Base-by-base conservation (phyloP, 495 filamentous ascomycete genomes). In the Trichoderma reesei region DNA sequence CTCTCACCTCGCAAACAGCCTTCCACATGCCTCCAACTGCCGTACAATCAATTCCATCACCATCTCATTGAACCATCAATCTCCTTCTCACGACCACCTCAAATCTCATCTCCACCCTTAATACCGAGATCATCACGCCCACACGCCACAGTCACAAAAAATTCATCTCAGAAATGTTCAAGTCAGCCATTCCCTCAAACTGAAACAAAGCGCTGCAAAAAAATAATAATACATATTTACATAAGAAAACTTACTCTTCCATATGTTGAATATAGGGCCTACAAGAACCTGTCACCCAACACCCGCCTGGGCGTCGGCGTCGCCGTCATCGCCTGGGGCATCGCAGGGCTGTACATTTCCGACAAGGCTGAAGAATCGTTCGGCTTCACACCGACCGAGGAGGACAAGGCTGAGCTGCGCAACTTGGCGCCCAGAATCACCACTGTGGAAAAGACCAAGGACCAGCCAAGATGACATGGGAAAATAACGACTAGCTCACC, bases 321-420 rank as follows among this genome's bases (percentile, higher is more conserved):
- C n/a, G 74, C 72, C 60, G 65, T 81, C 54, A 48, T 80, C 26
- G 67, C 69, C 48, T 81, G 79, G 79, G 78, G 79, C 18, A 56
- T 68, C 46, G 66, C 75, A 42, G 79, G 79, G 13, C 72, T 78
- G 41, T 69, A 74, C 18, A 51, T 79, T 10, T 68, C 70, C 37
- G 76, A 78, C 68, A 72, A 70, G 63, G 68, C 72, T 41, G 79
- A 79, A 65, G 73, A 76, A 51, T 72, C 69, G 59, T 72, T 76
- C 36, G 77, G 78, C 60, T 72, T 73, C 62, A 76, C 68, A 60
- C 75, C 79, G 13, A 80, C 76, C 18, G 76, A 79, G 62, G 70
- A 73, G 33, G 79, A 80, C 67, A 72, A 71, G 66, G 75, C 67
- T 16, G 74, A 66, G 33, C 68, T 81, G 62, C 71, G 72, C 20